Conservation (phyloP, 192 early-diverging fungal species). For the Umbelopsis sp. region DNA sequence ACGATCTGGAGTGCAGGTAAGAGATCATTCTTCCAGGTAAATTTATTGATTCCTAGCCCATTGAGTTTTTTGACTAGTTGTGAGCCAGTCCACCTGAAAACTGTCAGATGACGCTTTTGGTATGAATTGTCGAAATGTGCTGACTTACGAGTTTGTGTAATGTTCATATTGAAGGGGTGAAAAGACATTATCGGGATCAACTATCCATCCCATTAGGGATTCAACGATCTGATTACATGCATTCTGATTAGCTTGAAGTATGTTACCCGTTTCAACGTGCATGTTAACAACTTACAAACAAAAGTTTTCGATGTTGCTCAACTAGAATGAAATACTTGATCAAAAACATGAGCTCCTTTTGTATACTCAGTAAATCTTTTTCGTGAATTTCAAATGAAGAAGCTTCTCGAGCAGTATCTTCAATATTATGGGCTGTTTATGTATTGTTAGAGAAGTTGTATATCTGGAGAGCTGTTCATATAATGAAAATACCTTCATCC, state of each 20-base stretch:
- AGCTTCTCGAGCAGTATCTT: conserved; percentile 56
- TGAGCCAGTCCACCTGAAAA: conserved; percentile 32
- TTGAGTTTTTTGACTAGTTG: conserved; percentile 25
- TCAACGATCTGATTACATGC: conserved; percentile 16
- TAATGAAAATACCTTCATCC: conserved; percentile 50
- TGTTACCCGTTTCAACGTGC: not conserved
- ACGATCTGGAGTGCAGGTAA: conserved; percentile 24
- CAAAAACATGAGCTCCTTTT: conserved; percentile 41
- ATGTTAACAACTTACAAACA: conserved; percentile 26
- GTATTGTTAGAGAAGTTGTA: not conserved
- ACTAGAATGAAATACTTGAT: conserved; percentile 18
- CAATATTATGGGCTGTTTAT: conserved; percentile 59
- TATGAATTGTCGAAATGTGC: not conserved
- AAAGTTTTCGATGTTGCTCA: conserved; percentile 25
- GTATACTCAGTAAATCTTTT: conserved; percentile 35
- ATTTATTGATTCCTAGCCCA: conserved; percentile 20
- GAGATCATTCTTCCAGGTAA: conserved; percentile 12
- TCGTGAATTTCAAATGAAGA: conserved; percentile 52
- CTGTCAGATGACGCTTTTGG: not conserved
- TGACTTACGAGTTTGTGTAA: conserved; percentile 27
- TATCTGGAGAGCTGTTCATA: not conserved
- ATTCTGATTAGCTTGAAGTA: not conserved
- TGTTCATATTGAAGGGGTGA: conserved; percentile 28
- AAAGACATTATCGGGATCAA: conserved; percentile 13
- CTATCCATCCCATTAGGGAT: conserved; percentile 29